A percentile compares a stretch with the other conserved stretches of the same genome.
These are phyloP conservation scores for Phialemoniopsis sp. DNA, from an alignment of 2,329 filamentous ascomycete genomes.

Conservation along the genomic window DNA sequence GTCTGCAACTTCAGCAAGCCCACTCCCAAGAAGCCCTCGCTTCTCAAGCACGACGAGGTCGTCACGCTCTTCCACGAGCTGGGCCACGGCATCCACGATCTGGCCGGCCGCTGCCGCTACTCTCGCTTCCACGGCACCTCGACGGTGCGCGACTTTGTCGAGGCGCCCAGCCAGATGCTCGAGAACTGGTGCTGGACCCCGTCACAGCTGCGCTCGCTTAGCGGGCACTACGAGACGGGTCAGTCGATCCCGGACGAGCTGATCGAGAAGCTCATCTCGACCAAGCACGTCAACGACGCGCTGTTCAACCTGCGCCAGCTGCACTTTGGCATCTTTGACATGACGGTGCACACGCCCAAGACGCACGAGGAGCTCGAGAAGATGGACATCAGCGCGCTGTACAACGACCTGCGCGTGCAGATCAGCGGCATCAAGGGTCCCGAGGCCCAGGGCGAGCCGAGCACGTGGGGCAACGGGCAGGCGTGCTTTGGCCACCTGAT, in stretches of 20 bases:
- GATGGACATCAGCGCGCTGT: slow-evolving; percentile 61
- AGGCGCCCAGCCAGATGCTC: slow-evolving; percentile 69
- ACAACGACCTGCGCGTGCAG: slow-evolving; percentile 69
- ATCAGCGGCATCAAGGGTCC: slow-evolving; percentile 73
- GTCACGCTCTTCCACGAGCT: slow-evolving; percentile 79
- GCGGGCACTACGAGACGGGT: slow-evolving; percentile 67
- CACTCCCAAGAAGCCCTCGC: slow-evolving; percentile 68
- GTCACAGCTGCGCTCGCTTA: slow-evolving; percentile 60
- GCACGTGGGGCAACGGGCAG: slow-evolving; percentile 72
- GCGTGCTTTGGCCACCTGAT: slow-evolving; percentile 81
- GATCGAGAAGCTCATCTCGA: slow-evolving; percentile 68
- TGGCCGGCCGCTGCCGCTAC: slow-evolving; percentile 59
- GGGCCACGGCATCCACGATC: slow-evolving; percentile 67
- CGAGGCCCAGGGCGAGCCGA: slow-evolving; percentile 57
- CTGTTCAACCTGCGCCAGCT: slow-evolving; percentile 76
- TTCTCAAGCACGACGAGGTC: slow-evolving; percentile 80
- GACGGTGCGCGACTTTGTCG: slow-evolving; percentile 65
- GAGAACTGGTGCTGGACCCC: slow-evolving; percentile 75
- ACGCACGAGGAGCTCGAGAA: slow-evolving; percentile 65
- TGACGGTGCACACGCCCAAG: slow-evolving; percentile 70
- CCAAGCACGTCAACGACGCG: slow-evolving; percentile 77
- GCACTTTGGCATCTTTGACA: slow-evolving; percentile 79
- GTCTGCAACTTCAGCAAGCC: slow-evolving; percentile 87
- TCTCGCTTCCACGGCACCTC: slow-evolving; percentile 65
- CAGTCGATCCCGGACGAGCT: slow-evolving; percentile 71